Percentiles rank a stretch among this genome's conserved stretches.
phyloP scores from a whole-genome alignment of 1,139 yeast species.

The Pneumocystis sp. region DNA sequence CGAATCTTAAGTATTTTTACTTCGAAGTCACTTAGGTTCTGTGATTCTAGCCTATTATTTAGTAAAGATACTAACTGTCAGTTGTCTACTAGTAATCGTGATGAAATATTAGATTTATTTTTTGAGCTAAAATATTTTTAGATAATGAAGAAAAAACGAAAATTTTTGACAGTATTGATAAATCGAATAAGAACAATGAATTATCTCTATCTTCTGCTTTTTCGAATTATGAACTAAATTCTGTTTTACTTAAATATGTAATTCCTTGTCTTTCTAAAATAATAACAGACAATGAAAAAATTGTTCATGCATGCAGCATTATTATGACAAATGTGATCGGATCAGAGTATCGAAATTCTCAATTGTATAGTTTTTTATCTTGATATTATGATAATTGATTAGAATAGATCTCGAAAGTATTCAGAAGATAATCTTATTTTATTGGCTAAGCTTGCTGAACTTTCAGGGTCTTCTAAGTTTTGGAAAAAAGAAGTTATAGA shows the following conservation, averaged over 20 bases:
- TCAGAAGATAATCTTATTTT: not conserved
- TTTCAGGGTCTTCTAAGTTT: constrained; percentile 21
- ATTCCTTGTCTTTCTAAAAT: not conserved
- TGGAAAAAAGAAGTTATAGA: constrained; percentile 30
- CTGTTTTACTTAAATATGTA: not conserved
- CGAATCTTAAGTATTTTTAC: not conserved
- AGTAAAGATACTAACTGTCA: not conserved
- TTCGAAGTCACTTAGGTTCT: not conserved
- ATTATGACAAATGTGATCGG: not conserved
- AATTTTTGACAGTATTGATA: not conserved
- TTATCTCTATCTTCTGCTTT: not conserved
- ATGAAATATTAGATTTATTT: not conserved
- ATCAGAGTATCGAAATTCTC: not conserved
- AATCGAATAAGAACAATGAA: not conserved
- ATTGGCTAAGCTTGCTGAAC: constrained; percentile 5
- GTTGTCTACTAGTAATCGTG: not conserved
- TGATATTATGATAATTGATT: not conserved
- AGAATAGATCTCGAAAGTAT: not conserved
- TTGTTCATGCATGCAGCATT: not conserved
- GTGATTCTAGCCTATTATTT: not conserved
- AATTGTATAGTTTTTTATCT: not conserved
- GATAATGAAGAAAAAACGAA: not conserved
- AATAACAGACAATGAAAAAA: not conserved
- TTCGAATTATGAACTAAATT: not conserved
- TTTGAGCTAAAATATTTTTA: not conserved